A percentile compares a stretch with the other conserved stretches of the same genome.
These are phyloP conservation scores for Alternaria gansuensis DNA, from an alignment of 2,329 filamentous ascomycete genomes.

Conservation along the genomic window DNA sequence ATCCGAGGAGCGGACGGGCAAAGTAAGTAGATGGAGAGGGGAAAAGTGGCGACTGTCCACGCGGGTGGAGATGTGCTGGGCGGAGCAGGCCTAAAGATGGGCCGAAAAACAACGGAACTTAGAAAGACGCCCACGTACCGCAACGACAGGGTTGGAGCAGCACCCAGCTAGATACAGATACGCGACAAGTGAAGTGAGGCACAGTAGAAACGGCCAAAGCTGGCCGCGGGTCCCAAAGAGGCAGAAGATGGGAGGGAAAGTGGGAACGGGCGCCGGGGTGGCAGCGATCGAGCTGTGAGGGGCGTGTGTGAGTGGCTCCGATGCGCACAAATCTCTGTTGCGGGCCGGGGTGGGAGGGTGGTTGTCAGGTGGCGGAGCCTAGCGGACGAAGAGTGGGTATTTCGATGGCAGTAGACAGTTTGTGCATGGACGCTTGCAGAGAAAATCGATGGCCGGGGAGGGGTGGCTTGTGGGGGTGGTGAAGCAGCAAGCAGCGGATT, in stretches of 20 bases:
- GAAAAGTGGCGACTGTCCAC: constrained; percentile 37
- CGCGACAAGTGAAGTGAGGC: constrained; percentile 31
- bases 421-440: constrained; percentile 20
- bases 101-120: constrained; percentile 40
- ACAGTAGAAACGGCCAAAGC: constrained; percentile 18
- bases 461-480: background rate
- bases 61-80: constrained; percentile 29
- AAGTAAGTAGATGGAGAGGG: constrained; percentile 30
- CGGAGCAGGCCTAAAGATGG: constrained; percentile 39
- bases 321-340: constrained; percentile 28
- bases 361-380: constrained; percentile 20
- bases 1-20: constrained; percentile 16
- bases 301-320: constrained; percentile 21
- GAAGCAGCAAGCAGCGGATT: constrained; percentile 1
- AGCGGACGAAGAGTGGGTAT: constrained; percentile 19
- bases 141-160: constrained; percentile 30
- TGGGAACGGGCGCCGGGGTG: constrained; percentile 24
- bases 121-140: constrained; percentile 27
- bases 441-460: background rate
- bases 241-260: constrained; percentile 18
- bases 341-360: constrained; percentile 16
- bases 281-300: constrained; percentile 25
- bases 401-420: constrained; percentile 19
- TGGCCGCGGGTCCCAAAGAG: constrained; percentile 16
- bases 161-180: constrained; percentile 29